Base-by-base conservation (phyloP, 768 basidiomycete genomes). In the Dacryopinax primogenitus region DNA sequence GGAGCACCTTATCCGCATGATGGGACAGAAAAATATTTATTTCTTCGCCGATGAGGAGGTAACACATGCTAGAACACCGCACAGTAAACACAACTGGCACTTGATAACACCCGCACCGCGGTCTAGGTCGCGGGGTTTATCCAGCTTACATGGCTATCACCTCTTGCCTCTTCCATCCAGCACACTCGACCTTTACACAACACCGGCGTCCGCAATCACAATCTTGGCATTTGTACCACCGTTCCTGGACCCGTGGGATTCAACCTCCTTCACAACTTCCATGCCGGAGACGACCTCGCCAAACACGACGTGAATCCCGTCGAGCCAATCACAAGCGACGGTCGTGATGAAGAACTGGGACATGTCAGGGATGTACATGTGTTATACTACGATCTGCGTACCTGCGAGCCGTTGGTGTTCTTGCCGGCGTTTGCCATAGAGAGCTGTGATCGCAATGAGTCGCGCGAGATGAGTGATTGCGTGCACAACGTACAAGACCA, bases 261-360 rank as follows among this genome's bases (percentile, higher is more conserved):
- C 74, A 64, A 79, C 72, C 63, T 69, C 69, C 68, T 78, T 77
- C 18, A 79, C 77, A 45, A 79, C 69, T 58, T 76, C 75, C 74
- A 78, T 72, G 30, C 78, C 78, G 34, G 75, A 72, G 64, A 74
- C 63, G 62, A 79, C 78, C 70, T 79, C 78, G 62, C 84, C 83
- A 68, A 79, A 79, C 21, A 78, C 78, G 67, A 77, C 76, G 71
- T 79, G 76, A 62, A 77, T 81, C 65, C 81, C 82, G 72, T 87
- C 84, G 61, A 86, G 79, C 84, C 88, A 90, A 23, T 81, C 76
- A n/a, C 87, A 86, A 23, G 79, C 71, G 23, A 82, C 82, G 23
- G 88, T 88, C 28, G 88, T 90, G 72, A 90, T 82, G 76, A 89
- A 90, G 78, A 88, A 90, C 83, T 86, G 63, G 3, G 3, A 33